Evolutionary conservation across 306 rosid genomes (phyloP), one percentile per base, ranked within the genome.

Genomic region (Senna tora): DNA sequence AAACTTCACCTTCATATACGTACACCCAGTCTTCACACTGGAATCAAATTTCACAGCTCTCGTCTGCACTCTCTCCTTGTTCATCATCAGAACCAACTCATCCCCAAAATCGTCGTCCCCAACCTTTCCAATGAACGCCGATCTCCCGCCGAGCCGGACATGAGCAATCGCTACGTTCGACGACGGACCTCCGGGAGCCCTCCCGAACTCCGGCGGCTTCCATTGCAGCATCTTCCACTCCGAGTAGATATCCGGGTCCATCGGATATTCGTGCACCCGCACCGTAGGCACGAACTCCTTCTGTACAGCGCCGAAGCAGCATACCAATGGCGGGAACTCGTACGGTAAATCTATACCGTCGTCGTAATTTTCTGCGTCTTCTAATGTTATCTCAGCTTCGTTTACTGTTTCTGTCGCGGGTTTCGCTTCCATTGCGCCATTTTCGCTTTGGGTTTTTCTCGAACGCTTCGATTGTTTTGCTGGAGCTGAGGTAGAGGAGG

Each of bases 171-270:
- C 97, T 50, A 94, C 99, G 43, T 94, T 91, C 2, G 96, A 89
- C 2, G 87, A 80, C 0, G 93, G 83, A 0, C 96, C 92, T 0
- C 96, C 97, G 0, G 95, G 93, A 1, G 96, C 99, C 10, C 96
- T 81, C 10, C 83, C 94, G 36, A 86, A 91, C 75, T 94, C 99
- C 32, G 99, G 99, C 0, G 97, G 96, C 72, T 91, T 90, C 99
- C 99, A 94, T 74, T 94, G 99, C 15, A 91, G 84, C 97, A 89
- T 94, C 70, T 94, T 94, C 99, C 99, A 94, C 70, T 88, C 84
- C 1, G 96, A 85, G 82, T 94, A 94, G 0, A 80, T 88, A 52
- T 91, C 97, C 3, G 82, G 88, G 86, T 94, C 71, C 99, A 94
- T 87, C 4, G 86, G 97, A 50, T 85, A 81, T 20, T 82, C 80